phyloP scores from a whole-genome alignment of 2,329 filamentous ascomycete species.

The Ampelomyces quisqualis region DNA sequence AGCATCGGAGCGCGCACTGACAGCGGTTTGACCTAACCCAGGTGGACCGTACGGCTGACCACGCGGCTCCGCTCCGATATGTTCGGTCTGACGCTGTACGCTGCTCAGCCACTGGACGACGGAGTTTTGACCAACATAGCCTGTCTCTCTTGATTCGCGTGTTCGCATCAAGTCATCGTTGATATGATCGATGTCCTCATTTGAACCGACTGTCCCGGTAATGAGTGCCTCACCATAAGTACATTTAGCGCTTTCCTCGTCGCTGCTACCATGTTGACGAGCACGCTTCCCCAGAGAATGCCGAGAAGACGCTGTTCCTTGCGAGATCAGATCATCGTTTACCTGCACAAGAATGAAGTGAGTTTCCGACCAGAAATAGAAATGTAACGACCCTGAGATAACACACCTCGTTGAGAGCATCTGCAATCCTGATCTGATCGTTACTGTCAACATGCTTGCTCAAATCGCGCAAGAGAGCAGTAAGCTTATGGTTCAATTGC shows the following conservation, averaged over 20 bases:
- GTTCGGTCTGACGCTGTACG: constrained; percentile 26
- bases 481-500: constrained; percentile 20
- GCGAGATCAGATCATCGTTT: constrained; percentile 19
- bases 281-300: constrained; percentile 19
- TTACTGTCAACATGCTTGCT: constrained; percentile 13
- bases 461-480: constrained; percentile 20
- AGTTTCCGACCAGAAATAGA: too few species aligned
- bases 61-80: constrained; percentile 7
- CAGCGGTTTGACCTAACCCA: constrained; percentile 12
- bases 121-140: constrained; percentile 38
- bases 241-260: neutral
- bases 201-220: constrained; percentile 29
- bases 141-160: constrained; percentile 33
- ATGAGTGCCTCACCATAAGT: constrained; percentile 23
- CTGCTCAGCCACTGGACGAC: constrained; percentile 39
- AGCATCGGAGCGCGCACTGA: constrained; percentile 17
- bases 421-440: constrained; percentile 19
- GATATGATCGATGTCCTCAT: constrained; percentile 32
- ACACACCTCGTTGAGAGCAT: constrained; percentile 23
- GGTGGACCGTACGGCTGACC: constrained; percentile 23
- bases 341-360: constrained; percentile 8
- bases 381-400: too few species aligned
- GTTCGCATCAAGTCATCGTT: constrained; percentile 35
- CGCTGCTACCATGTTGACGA: constrained; percentile 2
- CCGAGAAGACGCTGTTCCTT: constrained; percentile 1